phyloP scores from a whole-genome alignment of 2,329 filamentous ascomycete genomes.

The Cladobotryum protrusum region DNA sequence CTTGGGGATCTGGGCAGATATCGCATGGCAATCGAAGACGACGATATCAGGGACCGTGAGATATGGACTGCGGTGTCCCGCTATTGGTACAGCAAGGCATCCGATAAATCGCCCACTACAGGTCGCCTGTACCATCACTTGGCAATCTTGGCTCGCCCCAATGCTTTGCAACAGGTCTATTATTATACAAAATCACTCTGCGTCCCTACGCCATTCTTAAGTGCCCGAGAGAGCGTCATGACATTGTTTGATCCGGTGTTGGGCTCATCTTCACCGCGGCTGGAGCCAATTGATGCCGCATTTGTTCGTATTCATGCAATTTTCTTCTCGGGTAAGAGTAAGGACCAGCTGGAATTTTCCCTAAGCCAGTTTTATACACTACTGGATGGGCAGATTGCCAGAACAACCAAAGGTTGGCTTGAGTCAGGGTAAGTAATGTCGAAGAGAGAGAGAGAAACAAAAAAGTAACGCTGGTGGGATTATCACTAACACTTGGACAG shows the following conservation, averaged over 20 bases:
- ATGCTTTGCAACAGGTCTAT: slow-evolving; percentile 64
- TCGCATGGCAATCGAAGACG: slow-evolving; percentile 83
- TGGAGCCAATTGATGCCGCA: slow-evolving; percentile 43
- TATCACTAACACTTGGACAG: slow-evolving; percentile 15
- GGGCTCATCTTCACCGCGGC: slow-evolving; percentile 26
- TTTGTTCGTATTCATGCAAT: slow-evolving; percentile 61
- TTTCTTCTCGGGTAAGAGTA: slow-evolving; percentile 49
- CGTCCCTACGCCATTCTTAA: slow-evolving; percentile 59
- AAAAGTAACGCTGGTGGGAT: not conserved
- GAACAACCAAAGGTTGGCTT: slow-evolving; percentile 45
- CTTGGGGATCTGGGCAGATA: slow-evolving; percentile 81
- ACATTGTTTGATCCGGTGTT: slow-evolving; percentile 61
- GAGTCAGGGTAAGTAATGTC: slow-evolving; percentile 33
- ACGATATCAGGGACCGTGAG: slow-evolving; percentile 67
- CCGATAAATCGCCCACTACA: slow-evolving; percentile 66
- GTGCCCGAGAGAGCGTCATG: slow-evolving; percentile 63
- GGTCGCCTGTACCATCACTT: slow-evolving; percentile 85
- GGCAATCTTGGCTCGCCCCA: slow-evolving; percentile 68
- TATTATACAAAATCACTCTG: slow-evolving; percentile 67
- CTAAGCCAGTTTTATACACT: slow-evolving; percentile 44
- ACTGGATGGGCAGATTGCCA: slow-evolving; percentile 52
- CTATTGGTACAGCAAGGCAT: slow-evolving; percentile 80
- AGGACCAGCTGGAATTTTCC: slow-evolving; percentile 40
- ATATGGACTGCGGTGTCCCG: slow-evolving; percentile 75
- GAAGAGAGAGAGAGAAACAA: too few relatives aligned